Evolutionary conservation across 2,329 filamentous ascomycete species (phyloP), one percentile per base, ranked within the genome.

Genomic region (Aspergillaceae sp.): DNA sequence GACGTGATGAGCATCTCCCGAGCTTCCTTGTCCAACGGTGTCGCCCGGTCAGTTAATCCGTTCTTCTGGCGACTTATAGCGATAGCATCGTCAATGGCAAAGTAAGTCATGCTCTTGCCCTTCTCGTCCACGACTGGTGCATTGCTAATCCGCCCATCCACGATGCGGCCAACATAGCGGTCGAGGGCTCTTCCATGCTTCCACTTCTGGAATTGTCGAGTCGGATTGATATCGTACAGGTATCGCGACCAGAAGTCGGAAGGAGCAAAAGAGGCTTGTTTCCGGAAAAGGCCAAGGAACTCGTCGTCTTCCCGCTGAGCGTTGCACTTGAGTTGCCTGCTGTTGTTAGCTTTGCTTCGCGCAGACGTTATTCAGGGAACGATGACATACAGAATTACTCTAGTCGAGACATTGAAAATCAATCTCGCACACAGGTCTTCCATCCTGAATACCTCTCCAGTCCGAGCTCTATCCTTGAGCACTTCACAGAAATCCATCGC

Each of bases 261-360:
- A 28, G 45, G 48, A 30, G 48, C 45, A 49, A 49, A 19, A 41
- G 44, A 62, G 2, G 63, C 60, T n/a, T 52, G 46, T 2, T 50
- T 29, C 36, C 55, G 52, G 1, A 69, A 52, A 4, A 57, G 49
- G 4, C 62, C 51, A 34, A 55, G 52, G 40, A 73, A 72, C 2
- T 64, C 61, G 6, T 59, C 56, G 0, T 63, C 60, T 40, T 72
- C 70, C 29, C 49, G 33, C 37, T 49, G 49, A 9, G 49, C 49
- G 29, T 51, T 51, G 40, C 49, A 51, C 41, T 51, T 43, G 41
- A 49, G 47, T 38, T 47, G 47, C 29, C 49, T 51, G 10, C 30
- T 38, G 7, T 40, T 10, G 30, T 33, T 33, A 33, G 30, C 30
- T 10, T 10, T 33, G 30, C 7, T 33, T 10, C 19, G 19, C 19